phyloP scores from a whole-genome alignment of 2,329 filamentous ascomycete genomes.

The Colletotrichum godetiae region DNA sequence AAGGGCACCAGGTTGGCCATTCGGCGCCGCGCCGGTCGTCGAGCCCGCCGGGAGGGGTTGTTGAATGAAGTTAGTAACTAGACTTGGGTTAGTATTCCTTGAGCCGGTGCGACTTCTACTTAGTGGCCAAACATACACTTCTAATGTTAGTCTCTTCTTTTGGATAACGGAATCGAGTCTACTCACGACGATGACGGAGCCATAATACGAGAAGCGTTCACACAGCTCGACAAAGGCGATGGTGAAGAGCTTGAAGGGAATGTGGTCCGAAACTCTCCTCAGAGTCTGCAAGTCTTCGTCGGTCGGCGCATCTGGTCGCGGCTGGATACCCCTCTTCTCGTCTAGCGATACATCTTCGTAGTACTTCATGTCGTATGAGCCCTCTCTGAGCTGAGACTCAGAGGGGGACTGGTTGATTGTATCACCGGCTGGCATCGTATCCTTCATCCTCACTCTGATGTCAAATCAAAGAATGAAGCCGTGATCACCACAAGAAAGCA shows the following conservation, averaged over 20 bases:
- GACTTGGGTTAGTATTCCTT: not conserved
- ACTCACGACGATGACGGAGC: conserved; percentile 73
- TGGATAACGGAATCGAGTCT: conserved; percentile 11
- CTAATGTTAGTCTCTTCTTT: not conserved
- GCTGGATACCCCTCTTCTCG: conserved; percentile 42
- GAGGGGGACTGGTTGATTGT: conserved; percentile 49
- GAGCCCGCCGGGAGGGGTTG: conserved; percentile 66
- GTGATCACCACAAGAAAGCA: not conserved
- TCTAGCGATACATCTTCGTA: conserved; percentile 39
- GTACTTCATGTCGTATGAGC: conserved; percentile 23
- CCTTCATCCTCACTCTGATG: not conserved
- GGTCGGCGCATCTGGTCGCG: conserved; percentile 50
- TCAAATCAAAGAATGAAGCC: not conserved
- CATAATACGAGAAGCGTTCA: conserved; percentile 81
- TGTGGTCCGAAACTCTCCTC: conserved; percentile 64
- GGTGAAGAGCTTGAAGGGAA: conserved; percentile 70
- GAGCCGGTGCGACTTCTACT: not conserved
- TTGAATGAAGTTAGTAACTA: conserved; percentile 72
- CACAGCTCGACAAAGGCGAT: conserved; percentile 77
- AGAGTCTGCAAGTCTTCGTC: conserved; percentile 64
- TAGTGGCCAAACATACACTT: conserved; percentile 13
- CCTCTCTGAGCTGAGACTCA: conserved; percentile 39
- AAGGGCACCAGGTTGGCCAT: conserved; percentile 63
- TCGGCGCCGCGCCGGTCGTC: conserved; percentile 58
- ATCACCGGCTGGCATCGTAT: conserved; percentile 45